Evolutionary conservation across 106 monocot species (phyloP).

Genomic region (Ottelia alismoides): DNA sequence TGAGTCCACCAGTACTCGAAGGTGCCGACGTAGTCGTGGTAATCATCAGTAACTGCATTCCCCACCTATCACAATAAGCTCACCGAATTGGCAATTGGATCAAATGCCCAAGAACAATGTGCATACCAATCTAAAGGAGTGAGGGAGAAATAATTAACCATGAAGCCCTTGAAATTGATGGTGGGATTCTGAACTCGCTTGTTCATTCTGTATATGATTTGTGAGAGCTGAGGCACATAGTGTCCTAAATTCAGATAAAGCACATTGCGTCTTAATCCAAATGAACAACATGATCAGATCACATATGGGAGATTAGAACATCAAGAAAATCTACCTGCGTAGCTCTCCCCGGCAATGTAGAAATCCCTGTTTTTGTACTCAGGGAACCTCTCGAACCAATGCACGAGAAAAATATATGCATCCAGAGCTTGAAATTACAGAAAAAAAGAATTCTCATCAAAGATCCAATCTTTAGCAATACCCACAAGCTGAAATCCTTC

Average conservation of each 20-base stretch:
- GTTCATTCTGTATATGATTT: constrained; percentile 54
- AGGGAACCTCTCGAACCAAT: constrained; percentile 77
- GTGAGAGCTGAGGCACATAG: constrained; percentile 91
- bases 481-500: not conserved
- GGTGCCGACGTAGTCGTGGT: constrained; percentile 61
- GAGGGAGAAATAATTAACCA: too few relatives aligned
- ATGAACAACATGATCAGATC: too few relatives aligned
- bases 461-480: not conserved
- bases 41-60: constrained; percentile 78
- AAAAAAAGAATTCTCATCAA: not conserved
- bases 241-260: constrained; percentile 42
- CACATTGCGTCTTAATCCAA: too few relatives aligned
- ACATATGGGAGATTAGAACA: not conserved
- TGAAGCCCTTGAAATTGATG: constrained; percentile 91
- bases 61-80: too few relatives aligned
- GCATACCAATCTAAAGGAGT: too few relatives aligned
- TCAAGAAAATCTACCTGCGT: constrained; percentile 36
- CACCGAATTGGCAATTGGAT: too few relatives aligned
- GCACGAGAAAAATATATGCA: constrained; percentile 55
- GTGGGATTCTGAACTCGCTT: constrained; percentile 38
- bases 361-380: constrained; percentile 81
- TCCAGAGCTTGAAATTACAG: constrained; percentile 18
- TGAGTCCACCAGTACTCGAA: constrained; percentile 98
- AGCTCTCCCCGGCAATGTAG: constrained; percentile 85
- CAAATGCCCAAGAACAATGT: too few relatives aligned